These are phyloP conservation scores for Rhododendron molle DNA, from an alignment of 148 eudicot genomes.

Conservation along the genomic window DNA sequence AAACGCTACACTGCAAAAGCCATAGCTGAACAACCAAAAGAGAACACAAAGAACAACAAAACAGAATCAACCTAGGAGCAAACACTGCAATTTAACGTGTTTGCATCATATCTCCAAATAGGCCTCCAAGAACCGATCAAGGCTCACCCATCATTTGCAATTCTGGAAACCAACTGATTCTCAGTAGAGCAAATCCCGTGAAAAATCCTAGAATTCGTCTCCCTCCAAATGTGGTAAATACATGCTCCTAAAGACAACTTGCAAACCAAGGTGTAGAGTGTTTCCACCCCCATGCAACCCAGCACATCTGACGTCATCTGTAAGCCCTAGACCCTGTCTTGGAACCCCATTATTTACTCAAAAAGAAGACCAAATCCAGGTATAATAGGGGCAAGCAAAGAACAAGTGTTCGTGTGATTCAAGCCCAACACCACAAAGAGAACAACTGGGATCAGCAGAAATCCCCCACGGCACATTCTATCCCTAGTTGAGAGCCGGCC, in stretches of 20 bases:
- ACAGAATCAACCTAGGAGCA: not conserved
- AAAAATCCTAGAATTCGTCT: not conserved
- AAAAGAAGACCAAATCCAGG: not conserved
- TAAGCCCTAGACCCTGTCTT: not conserved
- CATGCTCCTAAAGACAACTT: not conserved
- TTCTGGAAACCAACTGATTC: not conserved
- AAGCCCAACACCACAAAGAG: not conserved
- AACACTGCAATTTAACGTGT: not conserved
- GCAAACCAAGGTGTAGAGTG: not conserved
- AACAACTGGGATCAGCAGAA: not conserved
- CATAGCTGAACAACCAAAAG: not conserved
- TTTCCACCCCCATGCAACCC: not conserved
- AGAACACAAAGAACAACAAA: not conserved
- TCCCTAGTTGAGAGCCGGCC: not conserved
- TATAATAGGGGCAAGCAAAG: not conserved
- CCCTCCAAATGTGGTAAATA: not conserved
- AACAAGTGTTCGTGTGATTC: not conserved
- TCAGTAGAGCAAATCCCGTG: not conserved
- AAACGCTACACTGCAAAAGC: not conserved
- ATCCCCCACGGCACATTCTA: not conserved
- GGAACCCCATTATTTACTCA: not conserved
- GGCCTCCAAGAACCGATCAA: not conserved
- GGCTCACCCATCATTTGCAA: not conserved
- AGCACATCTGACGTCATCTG: not conserved
- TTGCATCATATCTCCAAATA: not conserved